phyloP scores from a whole-genome alignment of 257 asterid genomes.

The Ilex aquifolium region DNA sequence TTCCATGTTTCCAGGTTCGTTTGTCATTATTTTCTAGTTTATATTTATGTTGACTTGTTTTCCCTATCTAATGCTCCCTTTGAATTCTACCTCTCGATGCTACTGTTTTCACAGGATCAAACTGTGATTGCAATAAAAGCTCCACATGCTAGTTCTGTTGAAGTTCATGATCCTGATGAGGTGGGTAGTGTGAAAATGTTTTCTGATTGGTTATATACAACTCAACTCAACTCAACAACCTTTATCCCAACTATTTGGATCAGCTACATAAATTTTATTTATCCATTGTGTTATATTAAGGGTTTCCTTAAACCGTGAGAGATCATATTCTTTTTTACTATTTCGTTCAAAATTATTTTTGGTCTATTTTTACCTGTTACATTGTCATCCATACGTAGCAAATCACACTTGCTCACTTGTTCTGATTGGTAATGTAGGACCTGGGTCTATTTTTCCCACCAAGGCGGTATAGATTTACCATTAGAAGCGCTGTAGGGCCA shows the following conservation, averaged over 20 bases:
- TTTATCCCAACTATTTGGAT: no score
- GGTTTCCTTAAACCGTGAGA: no score
- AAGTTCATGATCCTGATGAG: conserved; percentile 81
- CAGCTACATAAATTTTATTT: no score
- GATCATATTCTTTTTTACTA: no score
- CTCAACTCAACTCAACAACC: no score
- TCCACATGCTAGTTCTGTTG: conserved; percentile 66
- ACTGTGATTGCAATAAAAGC: conserved; percentile 64
- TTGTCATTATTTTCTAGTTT: conserved; percentile 8
- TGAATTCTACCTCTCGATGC: not conserved
- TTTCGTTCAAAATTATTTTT: no score
- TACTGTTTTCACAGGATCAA: conserved; percentile 42
- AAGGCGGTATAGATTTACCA: conserved; percentile 46
- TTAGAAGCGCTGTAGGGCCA: conserved; percentile 70
- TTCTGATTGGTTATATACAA: conserved; percentile 14
- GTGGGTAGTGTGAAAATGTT: conserved; percentile 29
- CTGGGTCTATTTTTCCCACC: conserved; percentile 45
- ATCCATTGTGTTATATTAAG: no score
- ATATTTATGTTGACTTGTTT: not conserved
- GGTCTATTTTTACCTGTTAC: no score
- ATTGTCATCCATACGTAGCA: no score
- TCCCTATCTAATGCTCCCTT: conserved; percentile 11
- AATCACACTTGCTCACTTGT: no score
- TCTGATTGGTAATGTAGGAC: conserved; percentile 8
- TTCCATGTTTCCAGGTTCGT: conserved; percentile 59